Evolutionary conservation across 176 grass and related monocot species (phyloP), one percentile per base, ranked within the genome.

Genomic region (Eleusine indica): DNA sequence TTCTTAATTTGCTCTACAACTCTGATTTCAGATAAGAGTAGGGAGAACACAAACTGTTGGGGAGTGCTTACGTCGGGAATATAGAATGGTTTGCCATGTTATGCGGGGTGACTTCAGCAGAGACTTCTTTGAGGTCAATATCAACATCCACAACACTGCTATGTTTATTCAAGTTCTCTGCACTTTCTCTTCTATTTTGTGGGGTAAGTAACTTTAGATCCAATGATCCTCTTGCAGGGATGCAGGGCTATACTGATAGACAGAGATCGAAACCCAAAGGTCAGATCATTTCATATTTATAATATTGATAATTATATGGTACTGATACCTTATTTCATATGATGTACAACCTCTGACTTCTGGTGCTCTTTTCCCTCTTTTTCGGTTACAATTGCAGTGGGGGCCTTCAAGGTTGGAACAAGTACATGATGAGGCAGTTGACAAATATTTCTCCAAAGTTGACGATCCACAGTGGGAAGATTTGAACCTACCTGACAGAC

Each of bases 231-330:
- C 7, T 84, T 77, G 58, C 85, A 98, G 96, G 96, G 96, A 75
- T 98, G 92, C 77, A 87, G 96, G 54, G 96, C 96, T 81, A 93
- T 95, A 86, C 77, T 98, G 47, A 25, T 95, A 70, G 93, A 94
- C 70, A 98, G 91, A 77, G 93, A 98, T 83, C 89, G 82, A 79
- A 95, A 98, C 18, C 96, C 96, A 73, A 98, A 92, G 93, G 93
- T 98, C 21, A 63, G 56, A 73, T 65, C 47, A 74, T 47, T 67
- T 75, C 37, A 19, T 89, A 13, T 82, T 80, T 85, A 16, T 9
- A 70, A 44, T 30, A 74, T 43, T 71, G 3, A 13, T 49, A 28
- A 42, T 79, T 40, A 61, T 40, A 1, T 11, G 8, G 65, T 82
- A 6, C 10, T 9, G 19, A 68, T 49, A 10, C 32, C 16, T 19